Conservation (phyloP, 352 stramenopile genomes). For the Globisporangium uncinulatum region DNA sequence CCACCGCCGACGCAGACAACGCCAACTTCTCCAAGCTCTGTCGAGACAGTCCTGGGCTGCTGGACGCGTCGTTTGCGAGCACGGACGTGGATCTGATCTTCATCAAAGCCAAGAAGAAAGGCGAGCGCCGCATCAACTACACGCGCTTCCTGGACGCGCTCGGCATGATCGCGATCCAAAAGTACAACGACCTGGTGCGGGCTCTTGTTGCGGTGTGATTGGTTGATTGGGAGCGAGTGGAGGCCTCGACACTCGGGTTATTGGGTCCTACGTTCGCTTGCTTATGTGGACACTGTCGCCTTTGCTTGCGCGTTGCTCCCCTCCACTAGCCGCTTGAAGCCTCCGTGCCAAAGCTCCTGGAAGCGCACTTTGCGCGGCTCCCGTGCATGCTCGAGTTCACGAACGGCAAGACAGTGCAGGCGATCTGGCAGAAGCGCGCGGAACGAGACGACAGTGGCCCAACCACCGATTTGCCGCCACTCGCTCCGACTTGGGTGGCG, state of each 20-base stretch:
- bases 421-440: constrained; percentile 55
- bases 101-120: constrained; percentile 83
- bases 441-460: constrained; percentile 26
- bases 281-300: no score
- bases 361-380: constrained; percentile 55
- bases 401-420: constrained; percentile 52
- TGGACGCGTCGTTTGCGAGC: constrained; percentile 49
- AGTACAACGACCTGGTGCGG: constrained; percentile 69
- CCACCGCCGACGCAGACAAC: constrained; percentile 38
- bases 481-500: background rate
- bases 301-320: background rate
- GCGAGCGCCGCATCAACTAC: constrained; percentile 79
- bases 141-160: constrained; percentile 78
- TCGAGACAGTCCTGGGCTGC: constrained; percentile 60
- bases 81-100: constrained; percentile 88
- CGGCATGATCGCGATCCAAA: constrained; percentile 79
- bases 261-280: no score
- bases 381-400: constrained; percentile 62
- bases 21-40: constrained; percentile 85
- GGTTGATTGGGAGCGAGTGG: no score
- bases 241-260: no score
- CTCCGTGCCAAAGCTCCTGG: constrained; percentile 61
- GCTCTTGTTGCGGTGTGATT: no score
- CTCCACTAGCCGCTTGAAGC: constrained; percentile 36
- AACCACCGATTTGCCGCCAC: background rate